Percentiles rank a stretch among this genome's conserved stretches.
phyloP scores from a whole-genome alignment of 2,329 filamentous ascomycete genomes.

The Tolypocladium pustulatum region DNA sequence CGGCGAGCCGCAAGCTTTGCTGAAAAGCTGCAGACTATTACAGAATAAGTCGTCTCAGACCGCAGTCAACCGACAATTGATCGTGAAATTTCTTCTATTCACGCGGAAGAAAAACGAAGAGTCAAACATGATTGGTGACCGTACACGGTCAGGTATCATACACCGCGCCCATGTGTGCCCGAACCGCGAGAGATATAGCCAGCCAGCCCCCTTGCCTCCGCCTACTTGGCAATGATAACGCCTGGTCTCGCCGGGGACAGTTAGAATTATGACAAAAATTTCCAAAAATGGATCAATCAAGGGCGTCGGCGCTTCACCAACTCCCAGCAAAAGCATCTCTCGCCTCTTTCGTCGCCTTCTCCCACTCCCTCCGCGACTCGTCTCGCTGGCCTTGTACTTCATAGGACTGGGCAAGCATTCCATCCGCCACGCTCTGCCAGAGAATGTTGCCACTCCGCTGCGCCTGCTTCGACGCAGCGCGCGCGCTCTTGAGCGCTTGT shows the following conservation, averaged over 20 bases:
- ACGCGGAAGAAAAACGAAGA: neutral
- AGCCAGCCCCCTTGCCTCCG: neutral
- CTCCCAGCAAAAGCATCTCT: conserved; percentile 29
- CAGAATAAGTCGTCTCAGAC: neutral
- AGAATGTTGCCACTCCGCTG: conserved; percentile 59
- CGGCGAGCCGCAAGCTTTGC: neutral
- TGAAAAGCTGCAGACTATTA: neutral
- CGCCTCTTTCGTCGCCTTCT: conserved; percentile 30
- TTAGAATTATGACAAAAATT: conserved; percentile 7
- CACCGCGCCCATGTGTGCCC: conserved; percentile 8
- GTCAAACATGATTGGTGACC: conserved; percentile 5
- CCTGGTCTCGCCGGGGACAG: neutral
- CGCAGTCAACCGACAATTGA: neutral
- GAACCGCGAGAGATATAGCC: conserved; percentile 5
- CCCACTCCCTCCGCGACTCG: conserved; percentile 28
- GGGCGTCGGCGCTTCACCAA: conserved; percentile 9
- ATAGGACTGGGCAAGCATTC: conserved; percentile 65
- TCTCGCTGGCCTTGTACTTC: conserved; percentile 57
- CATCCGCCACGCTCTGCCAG: conserved; percentile 73
- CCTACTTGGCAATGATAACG: neutral
- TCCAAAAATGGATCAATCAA: conserved; percentile 4
- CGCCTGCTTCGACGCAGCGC: conserved; percentile 58
- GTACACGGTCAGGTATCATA: conserved; percentile 14
- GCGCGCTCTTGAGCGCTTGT: conserved; percentile 66
- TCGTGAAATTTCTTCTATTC: neutral